Evolutionary conservation across 2,329 filamentous ascomycete genomes (phyloP).

Genomic region (Aspergillus neoniger): DNA sequence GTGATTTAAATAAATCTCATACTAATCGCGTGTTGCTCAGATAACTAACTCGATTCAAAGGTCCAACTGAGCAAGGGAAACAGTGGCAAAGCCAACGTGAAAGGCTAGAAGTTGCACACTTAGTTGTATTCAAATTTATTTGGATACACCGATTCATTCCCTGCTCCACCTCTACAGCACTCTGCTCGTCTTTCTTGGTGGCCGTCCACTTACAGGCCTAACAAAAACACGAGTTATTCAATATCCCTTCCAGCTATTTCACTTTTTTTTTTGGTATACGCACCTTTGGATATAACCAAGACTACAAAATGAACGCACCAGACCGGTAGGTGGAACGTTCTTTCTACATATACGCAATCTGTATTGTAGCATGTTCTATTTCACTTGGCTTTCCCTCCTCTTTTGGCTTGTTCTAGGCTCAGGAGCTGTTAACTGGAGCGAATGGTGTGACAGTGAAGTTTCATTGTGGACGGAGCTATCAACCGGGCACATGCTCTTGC

Average conservation of each 20-base stretch:
- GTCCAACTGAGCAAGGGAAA: background rate
- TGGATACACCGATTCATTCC: background rate
- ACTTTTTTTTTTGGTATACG: background rate
- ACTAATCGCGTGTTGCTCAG: too few relatives aligned
- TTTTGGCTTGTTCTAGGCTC: background rate
- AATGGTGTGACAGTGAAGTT: background rate
- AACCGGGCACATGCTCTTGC: background rate
- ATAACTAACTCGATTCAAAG: too few relatives aligned
- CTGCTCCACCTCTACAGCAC: background rate
- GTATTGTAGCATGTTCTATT: background rate
- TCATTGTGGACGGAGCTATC: background rate
- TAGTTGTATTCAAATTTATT: background rate
- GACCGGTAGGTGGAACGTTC: slow-evolving; percentile 40
- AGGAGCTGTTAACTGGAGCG: background rate
- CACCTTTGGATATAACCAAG: background rate
- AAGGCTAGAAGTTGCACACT: background rate
- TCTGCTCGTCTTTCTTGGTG: background rate
- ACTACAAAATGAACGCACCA: slow-evolving; percentile 51
- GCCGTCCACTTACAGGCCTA: background rate
- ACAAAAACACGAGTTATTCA: background rate
- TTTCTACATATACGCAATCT: background rate
- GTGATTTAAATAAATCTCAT: background rate
- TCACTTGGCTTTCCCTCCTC: background rate
- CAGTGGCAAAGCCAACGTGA: background rate
- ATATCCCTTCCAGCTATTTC: slow-evolving; percentile 5